Evolutionary conservation across 116 monocot genomes (phyloP), one percentile per base, ranked within the genome.

Genomic region (Posidonia oceanica): DNA sequence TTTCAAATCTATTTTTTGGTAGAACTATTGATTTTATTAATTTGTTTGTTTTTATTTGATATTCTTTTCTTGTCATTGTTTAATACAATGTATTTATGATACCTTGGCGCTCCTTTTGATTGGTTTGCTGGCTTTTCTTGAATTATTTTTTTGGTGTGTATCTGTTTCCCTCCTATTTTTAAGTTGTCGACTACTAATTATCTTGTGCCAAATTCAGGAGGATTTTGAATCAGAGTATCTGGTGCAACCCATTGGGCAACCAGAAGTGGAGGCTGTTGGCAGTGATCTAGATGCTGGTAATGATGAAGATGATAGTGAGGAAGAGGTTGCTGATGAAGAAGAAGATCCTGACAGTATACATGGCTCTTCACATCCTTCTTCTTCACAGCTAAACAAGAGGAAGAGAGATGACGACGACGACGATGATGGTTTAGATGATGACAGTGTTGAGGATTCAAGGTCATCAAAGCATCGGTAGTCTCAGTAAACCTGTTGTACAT

Each of bases 271-370:
- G 41, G 57, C 14, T 0, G 10, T 53, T 20, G 73, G 37, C 48
- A 75, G 74, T 55, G 81, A 80, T 63, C 58, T 80, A 16, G 86
- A 87, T 64, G 74, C 73, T 3, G 67, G 74, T 21, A 74, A 74
- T 16, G 82, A 81, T 21, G 83, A 77, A 41, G 78, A 83, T 29
- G 81, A 81, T 3, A 75, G 80, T 17, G 80, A 75, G 3, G 80
- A 80, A 44, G 86, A 86, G 36, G 86, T 74, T n/a, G 83, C 73
- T 59, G 82, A 86, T 29, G 84, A 87, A 52, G 87, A 81, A 23
- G 80, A 83, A 1, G 75, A 76, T 13, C 11, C 51, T 37, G 41
- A 4, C 17, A 62, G 39, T n/a, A 75, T 69, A 40, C 68, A 66
- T 15, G 52, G 8, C 14, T 41, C 29, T n/a, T 39, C 52, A 3